Percentiles rank a stretch among this genome's conserved stretches.
Conservation (phyloP, 345 rosid genomes). For the Raphanus sativus region DNA sequence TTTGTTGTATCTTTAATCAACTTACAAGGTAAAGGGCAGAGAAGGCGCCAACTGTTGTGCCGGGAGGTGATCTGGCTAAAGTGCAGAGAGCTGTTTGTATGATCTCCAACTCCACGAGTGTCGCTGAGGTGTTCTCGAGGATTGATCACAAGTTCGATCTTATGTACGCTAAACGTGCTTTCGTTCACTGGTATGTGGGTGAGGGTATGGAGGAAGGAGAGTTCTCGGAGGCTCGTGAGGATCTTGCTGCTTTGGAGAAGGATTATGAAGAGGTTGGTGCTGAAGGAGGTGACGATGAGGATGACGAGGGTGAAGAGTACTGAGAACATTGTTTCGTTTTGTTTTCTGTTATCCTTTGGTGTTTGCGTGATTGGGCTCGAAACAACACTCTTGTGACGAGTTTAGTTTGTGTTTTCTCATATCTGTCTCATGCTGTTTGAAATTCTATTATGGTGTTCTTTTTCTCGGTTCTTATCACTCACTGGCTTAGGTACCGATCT, state of each 20-base stretch:
- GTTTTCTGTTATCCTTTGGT: background rate
- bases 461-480: too few species aligned
- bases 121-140: conserved; percentile 73
- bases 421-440: too few species aligned
- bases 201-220: conserved; percentile 91
- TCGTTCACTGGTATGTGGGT: conserved; percentile 80
- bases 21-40: conserved; percentile 43
- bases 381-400: conserved; percentile 25
- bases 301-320: conserved; percentile 60
- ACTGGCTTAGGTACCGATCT: too few species aligned
- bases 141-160: conserved; percentile 78
- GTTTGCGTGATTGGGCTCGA: conserved; percentile 16
- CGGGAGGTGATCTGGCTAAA: conserved; percentile 84
- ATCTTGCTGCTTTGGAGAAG: conserved; percentile 72
- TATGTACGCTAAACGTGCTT: conserved; percentile 75
- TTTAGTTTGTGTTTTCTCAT: background rate
- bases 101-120: conserved; percentile 77
- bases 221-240: conserved; percentile 78
- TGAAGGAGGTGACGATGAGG: conserved; percentile 69
- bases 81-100: conserved; percentile 80
- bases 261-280: conserved; percentile 83
- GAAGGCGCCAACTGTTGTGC: conserved; percentile 60
- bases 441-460: too few species aligned
- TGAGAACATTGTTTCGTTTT: background rate
- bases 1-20: background rate